A percentile compares a stretch with the other conserved stretches of the same genome.
These are phyloP conservation scores for Leccinum disarticulatum DNA, from an alignment of 768 basidiomycete species.

Conservation along the genomic window DNA sequence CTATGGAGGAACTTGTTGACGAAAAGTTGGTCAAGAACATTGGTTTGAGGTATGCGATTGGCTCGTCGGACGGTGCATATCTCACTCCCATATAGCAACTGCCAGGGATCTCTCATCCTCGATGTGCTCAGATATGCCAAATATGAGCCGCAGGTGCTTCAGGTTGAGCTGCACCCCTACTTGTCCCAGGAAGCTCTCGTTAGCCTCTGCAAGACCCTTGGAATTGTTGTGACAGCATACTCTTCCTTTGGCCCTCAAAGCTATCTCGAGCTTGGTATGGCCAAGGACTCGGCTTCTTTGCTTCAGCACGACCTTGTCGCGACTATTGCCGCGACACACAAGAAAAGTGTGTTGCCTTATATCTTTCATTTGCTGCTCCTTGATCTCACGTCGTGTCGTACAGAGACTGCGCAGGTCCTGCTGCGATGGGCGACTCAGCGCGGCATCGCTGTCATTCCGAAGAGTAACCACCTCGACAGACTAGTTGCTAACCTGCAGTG, in stretches of 20 bases:
- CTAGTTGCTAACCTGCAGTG: slow-evolving; percentile 47
- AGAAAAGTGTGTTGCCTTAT: slow-evolving; percentile 45
- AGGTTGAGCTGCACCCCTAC: slow-evolving; percentile 62
- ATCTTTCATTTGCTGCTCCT: background rate
- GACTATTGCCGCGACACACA: slow-evolving; percentile 46
- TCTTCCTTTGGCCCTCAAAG: slow-evolving; percentile 54
- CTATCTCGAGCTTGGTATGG: slow-evolving; percentile 66
- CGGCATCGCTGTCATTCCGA: slow-evolving; percentile 74
- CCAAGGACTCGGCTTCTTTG: slow-evolving; percentile 51
- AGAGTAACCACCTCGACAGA: slow-evolving; percentile 49
- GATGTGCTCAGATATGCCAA: slow-evolving; percentile 81
- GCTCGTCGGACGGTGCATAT: background rate
- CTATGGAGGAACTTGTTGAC: slow-evolving; percentile 78
- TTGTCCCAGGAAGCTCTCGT: slow-evolving; percentile 50
- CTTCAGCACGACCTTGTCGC: slow-evolving; percentile 48
- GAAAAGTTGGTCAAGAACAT: slow-evolving; percentile 73
- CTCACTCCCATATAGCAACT: slow-evolving; percentile 52
- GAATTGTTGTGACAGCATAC: slow-evolving; percentile 55
- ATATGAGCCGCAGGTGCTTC: slow-evolving; percentile 54
- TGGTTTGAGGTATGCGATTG: slow-evolving; percentile 57
- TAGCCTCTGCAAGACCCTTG: slow-evolving; percentile 41
- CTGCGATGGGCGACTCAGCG: slow-evolving; percentile 80
- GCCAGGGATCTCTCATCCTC: slow-evolving; percentile 65
- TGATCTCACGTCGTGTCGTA: slow-evolving; percentile 4
- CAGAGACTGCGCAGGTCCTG: slow-evolving; percentile 60